phyloP scores from a whole-genome alignment of 2,329 filamentous ascomycete species.

The Alternaria sp. region DNA sequence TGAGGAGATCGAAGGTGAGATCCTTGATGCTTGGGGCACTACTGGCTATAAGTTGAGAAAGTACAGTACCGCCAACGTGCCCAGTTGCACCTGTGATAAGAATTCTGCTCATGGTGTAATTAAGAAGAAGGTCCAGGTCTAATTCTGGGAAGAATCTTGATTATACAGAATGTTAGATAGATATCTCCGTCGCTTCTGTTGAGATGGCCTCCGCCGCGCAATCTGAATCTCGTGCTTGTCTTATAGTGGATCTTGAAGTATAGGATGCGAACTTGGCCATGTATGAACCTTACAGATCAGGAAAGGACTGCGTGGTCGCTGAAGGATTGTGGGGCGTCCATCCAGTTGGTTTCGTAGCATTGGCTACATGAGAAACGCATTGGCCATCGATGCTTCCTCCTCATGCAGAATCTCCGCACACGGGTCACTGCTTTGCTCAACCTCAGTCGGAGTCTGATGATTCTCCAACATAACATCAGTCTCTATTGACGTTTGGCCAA shows the following conservation, averaged over 20 bases:
- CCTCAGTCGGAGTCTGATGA: not conserved
- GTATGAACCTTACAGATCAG: not conserved
- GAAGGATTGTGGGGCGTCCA: not conserved
- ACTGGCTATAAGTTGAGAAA: conserved; percentile 16
- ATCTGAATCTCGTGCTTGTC: not conserved
- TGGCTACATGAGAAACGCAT: not conserved
- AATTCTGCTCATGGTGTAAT: conserved; percentile 21
- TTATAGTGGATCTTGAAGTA: not conserved
- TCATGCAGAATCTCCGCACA: not conserved
- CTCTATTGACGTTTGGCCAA: not conserved
- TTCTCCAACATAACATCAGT: not conserved
- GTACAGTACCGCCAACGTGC: conserved; percentile 27
- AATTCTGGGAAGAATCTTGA: not conserved
- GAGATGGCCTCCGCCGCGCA: not conserved
- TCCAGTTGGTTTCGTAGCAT: not conserved
- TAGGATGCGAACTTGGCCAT: not conserved
- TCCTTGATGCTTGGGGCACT: conserved; percentile 11
- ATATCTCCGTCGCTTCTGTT: not conserved
- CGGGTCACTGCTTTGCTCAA: not conserved
- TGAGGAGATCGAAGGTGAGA: conserved; percentile 22
- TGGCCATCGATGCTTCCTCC: not conserved
- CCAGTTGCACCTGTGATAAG: conserved; percentile 26
- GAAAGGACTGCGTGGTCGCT: not conserved
- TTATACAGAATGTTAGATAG: not conserved
- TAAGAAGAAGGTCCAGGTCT: not conserved